These are phyloP conservation scores for Lactifluus pinguis DNA, from an alignment of 768 basidiomycete genomes.

Conservation along the genomic window DNA sequence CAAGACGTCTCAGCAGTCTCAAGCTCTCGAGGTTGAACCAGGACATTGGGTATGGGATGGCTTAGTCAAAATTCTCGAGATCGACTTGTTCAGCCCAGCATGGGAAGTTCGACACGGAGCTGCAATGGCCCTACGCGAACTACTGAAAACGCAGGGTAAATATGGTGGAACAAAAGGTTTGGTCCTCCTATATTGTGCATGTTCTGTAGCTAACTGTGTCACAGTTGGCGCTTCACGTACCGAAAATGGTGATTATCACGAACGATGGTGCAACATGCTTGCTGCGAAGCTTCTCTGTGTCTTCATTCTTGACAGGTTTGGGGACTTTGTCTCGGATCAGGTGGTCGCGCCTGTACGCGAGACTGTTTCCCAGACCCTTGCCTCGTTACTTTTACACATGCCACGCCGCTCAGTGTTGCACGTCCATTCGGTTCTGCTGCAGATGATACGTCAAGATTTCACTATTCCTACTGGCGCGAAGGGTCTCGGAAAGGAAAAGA, in stretches of 20 bases:
- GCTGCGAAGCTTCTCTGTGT: slow-evolving; percentile 81
- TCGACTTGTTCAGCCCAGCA: slow-evolving; percentile 72
- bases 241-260: slow-evolving; percentile 62
- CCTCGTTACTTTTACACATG: slow-evolving; percentile 83
- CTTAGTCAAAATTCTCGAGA: slow-evolving; percentile 66
- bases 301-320: slow-evolving; percentile 94
- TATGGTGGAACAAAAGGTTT: slow-evolving; percentile 76
- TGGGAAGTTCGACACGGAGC: slow-evolving; percentile 97
- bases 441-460: slow-evolving; percentile 92
- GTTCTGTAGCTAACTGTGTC: not conserved
- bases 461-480: slow-evolving; percentile 30
- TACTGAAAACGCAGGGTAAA: slow-evolving; percentile 76
- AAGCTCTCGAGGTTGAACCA: slow-evolving; percentile 63
- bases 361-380: slow-evolving; percentile 89
- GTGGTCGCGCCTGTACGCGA: slow-evolving; percentile 96
- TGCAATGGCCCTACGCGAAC: slow-evolving; percentile 81
- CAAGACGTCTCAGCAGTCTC: slow-evolving; percentile 66
- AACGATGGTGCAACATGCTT: slow-evolving; percentile 84
- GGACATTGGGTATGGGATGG: slow-evolving; percentile 87
- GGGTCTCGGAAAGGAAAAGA: slow-evolving; percentile 27
- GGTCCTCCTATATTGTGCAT: not conserved
- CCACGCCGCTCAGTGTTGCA: slow-evolving; percentile 67
- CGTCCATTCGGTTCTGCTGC: slow-evolving; percentile 75
- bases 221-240: slow-evolving; percentile 42
- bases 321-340: slow-evolving; percentile 95